phyloP scores from a whole-genome alignment of 352 stramenopile genomes.

The Pythium brassicae region DNA sequence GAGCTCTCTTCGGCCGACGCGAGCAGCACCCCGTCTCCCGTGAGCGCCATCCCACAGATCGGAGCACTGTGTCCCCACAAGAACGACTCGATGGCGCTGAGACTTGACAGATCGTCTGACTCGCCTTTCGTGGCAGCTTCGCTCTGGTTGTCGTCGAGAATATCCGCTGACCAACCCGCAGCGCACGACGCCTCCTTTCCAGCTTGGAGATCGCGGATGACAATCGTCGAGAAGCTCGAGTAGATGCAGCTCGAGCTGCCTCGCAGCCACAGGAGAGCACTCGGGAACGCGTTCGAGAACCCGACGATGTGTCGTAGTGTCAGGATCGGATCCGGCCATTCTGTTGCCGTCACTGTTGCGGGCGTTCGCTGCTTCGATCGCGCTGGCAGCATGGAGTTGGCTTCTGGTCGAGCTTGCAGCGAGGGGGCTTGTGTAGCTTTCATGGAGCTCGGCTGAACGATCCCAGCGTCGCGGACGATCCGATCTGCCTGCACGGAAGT shows the following conservation, averaged over 20 bases:
- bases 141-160: neutral
- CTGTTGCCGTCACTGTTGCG: slow-evolving; percentile 29
- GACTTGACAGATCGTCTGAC: neutral
- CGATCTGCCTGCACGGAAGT: slow-evolving; percentile 27
- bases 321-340: slow-evolving; percentile 69
- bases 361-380: slow-evolving; percentile 5
- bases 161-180: neutral
- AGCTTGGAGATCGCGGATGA: slow-evolving; percentile 36
- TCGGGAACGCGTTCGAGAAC: slow-evolving; percentile 46
- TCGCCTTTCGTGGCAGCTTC: slow-evolving; percentile 3
- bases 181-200: neutral
- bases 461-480: slow-evolving; percentile 38
- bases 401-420: neutral
- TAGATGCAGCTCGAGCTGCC: slow-evolving; percentile 48
- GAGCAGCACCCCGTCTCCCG: slow-evolving; percentile 32
- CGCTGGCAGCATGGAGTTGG: neutral
- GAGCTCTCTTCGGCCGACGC: slow-evolving; percentile 31
- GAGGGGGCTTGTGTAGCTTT: neutral
- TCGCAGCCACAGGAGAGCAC: slow-evolving; percentile 46
- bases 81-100: slow-evolving; percentile 21
- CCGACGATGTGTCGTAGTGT: slow-evolving; percentile 54
- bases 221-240: slow-evolving; percentile 56
- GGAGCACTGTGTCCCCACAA: slow-evolving; percentile 31
- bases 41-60: slow-evolving; percentile 38
- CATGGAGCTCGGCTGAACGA: slow-evolving; percentile 5